Base-by-base conservation (phyloP, 805 yeast genomes). In the Metschnikowia continentalis region DNA sequence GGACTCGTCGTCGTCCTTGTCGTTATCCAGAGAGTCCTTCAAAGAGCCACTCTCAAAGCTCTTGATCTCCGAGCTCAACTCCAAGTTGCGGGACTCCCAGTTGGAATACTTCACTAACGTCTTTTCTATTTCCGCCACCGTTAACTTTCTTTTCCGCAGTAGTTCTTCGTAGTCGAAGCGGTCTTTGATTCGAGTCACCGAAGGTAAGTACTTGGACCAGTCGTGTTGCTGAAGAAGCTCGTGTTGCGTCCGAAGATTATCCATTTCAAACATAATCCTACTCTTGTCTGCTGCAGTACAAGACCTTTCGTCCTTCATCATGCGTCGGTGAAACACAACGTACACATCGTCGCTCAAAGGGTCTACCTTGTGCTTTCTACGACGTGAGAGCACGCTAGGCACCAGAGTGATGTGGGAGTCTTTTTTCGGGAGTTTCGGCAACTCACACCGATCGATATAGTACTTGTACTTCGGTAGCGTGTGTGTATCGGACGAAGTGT, bases 301-400 rank as follows among this genome's bases (percentile, higher is more conserved):
- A 42, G 80, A 74, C 52, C 76, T 77, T 64, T 88, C 96, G 47
- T 83, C 84, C 49, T 79, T 79, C 54, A 78, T 80, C 82, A 85
- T 80, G 37, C 78, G 73, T 39, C 75, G 74, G 65, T 86, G 91
- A 58, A 75, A 79, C 13, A 69, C 54, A 32, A 64, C 59, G 61
- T 70, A 83, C 13, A 69, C 17, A 0, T 62, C 56, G 61, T 82
- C 86, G 1, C 65, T 58, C 44, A 87, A 66, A 4, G 82, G 80
- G 50, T 72, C 77, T 5, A 41, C 51, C 20, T 23, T 42, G 32
- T 42, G 41, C 22, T 62, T 59, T 19, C 63, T 51, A 32, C 61
- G 54, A 33, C 70, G 52, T 22, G 68, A 67, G 40, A 54, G 51
- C 36, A 35, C 37, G 13, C 26, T 20, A 11, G 35, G 49, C 17